Evolutionary conservation across 1,284 basidiomycete genomes (phyloP), one percentile per base, ranked within the genome.

Genomic region (Gastroboletus turbinatus): DNA sequence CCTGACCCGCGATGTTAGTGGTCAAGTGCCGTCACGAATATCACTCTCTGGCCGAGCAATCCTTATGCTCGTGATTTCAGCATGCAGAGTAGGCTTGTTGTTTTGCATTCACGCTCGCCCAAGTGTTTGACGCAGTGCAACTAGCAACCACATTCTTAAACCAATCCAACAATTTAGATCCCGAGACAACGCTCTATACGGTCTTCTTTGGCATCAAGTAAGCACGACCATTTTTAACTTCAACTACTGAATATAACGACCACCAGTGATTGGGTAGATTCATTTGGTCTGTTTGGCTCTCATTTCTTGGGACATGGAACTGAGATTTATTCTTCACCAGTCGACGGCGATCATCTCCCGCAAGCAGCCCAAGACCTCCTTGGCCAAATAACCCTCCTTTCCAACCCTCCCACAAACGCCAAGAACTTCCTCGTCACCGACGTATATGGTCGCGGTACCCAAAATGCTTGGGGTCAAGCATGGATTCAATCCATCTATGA

Each of bases 311-410:
- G 13, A 19, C 10, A 11, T 19, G 36, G 36, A 38, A n/a, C n/a
- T 38, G n/a, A 38, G 13, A 11, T 38, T 38, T 38, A 19, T 14
- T 32, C 32, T 32, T 32, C 5, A 38, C 10, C 36, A 66, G 72
- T 42, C 16, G 73, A 73, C 9, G 67, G 66, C 3, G 42, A 69
- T 25, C 66, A 75, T 55, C 66, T 77, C 23, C 67, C 67, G 1
- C 53, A 69, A 54, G 74, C 71, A 33, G 74, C 74, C 0, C 64
- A 66, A 33, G 66, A 67, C 43, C 67, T 30, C 29, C 62, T 77
- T 16, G 65, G 69, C 33, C 70, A 75, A 50, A 72, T 78, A 17
- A 48, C 67, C 4, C 64, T 68, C 45, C 72, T 82, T 19, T 67
- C 71, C 1, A 38, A 11, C 17, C 36, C 38, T 6, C 38, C 44